Percentiles rank a stretch among this genome's conserved stretches.
These are phyloP conservation scores for Saccharomycopsis amapae DNA, from an alignment of 805 yeast species.

Conservation along the genomic window DNA sequence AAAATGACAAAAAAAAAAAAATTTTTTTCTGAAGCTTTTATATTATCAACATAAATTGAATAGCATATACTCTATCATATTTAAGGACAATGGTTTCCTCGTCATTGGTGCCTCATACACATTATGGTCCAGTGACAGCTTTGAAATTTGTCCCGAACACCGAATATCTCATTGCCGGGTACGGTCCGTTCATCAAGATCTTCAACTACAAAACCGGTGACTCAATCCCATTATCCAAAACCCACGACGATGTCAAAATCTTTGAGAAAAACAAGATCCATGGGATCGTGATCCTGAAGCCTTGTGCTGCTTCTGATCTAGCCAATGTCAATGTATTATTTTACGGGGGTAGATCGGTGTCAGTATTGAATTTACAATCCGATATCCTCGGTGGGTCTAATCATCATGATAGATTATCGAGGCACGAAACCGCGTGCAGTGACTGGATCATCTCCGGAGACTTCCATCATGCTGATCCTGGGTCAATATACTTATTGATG, in stretches of 20 bases:
- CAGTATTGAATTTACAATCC: constrained; percentile 34
- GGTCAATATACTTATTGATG: constrained; percentile 49
- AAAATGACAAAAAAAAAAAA: no score
- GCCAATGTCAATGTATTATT: constrained; percentile 29
- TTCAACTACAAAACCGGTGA: constrained; percentile 6
- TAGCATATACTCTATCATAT: no score
- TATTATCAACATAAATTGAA: no score
- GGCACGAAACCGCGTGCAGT: constrained; percentile 42
- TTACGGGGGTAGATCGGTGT: constrained; percentile 71
- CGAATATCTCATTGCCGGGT: constrained; percentile 11
- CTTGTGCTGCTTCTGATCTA: no score
- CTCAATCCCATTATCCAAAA: constrained; percentile 23
- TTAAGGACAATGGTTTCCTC: no score
- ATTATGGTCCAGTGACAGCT: constrained; percentile 19
- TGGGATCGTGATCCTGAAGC: constrained; percentile 46
- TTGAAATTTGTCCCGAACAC: constrained; percentile 10
- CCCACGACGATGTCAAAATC: constrained; percentile 29
- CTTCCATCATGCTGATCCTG: constrained; percentile 31
- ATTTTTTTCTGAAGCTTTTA: no score
- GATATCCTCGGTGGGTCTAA: constrained; percentile 27
- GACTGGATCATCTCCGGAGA: constrained; percentile 77
- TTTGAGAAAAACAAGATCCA: constrained; percentile 78
- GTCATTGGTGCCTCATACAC: constrained; percentile 3
- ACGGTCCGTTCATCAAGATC: constrained; percentile 10
- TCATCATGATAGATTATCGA: background rate